Evolutionary conservation across 192 early-diverging fungal species (phyloP).

Genomic region (Coemansia sp.): DNA sequence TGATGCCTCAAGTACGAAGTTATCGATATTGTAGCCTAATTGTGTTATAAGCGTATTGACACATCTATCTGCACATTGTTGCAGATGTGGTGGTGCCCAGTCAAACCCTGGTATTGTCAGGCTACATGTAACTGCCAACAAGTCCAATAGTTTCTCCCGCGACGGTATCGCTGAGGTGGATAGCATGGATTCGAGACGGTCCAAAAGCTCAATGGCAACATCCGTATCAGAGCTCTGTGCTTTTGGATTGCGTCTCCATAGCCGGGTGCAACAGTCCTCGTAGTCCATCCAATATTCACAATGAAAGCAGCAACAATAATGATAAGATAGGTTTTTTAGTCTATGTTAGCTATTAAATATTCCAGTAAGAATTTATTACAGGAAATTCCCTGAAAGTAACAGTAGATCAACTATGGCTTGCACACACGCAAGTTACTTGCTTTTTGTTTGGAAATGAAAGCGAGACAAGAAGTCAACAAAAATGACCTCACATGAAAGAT

Average conservation of each 20-base stretch:
- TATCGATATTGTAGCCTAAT: background rate
- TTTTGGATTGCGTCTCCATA: slow-evolving; percentile 21
- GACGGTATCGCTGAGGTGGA: background rate
- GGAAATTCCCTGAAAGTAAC: background rate
- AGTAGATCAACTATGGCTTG: background rate
- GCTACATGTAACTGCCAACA: slow-evolving; percentile 29
- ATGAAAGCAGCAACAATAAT: background rate
- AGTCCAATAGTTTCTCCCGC: slow-evolving; percentile 10
- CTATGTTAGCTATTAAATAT: too few relatives aligned
- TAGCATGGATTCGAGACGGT: background rate
- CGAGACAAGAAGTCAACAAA: background rate
- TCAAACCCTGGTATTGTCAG: slow-evolving; percentile 15
- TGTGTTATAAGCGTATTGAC: slow-evolving; percentile 8
- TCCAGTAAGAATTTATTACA: background rate
- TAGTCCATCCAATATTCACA: slow-evolving; percentile 10
- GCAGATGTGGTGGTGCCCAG: slow-evolving; percentile 12
- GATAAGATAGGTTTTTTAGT: background rate
- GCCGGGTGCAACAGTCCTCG: slow-evolving; percentile 16
- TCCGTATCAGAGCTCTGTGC: background rate
- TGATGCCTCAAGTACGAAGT: background rate
- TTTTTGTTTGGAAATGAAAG: background rate
- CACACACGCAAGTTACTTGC: background rate
- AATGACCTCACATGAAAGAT: background rate
- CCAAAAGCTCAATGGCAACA: background rate
- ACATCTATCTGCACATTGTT: slow-evolving; percentile 11